Evolutionary conservation across 179 eudicot genomes (phyloP).

Genomic region (Corrigiola litoralis): DNA sequence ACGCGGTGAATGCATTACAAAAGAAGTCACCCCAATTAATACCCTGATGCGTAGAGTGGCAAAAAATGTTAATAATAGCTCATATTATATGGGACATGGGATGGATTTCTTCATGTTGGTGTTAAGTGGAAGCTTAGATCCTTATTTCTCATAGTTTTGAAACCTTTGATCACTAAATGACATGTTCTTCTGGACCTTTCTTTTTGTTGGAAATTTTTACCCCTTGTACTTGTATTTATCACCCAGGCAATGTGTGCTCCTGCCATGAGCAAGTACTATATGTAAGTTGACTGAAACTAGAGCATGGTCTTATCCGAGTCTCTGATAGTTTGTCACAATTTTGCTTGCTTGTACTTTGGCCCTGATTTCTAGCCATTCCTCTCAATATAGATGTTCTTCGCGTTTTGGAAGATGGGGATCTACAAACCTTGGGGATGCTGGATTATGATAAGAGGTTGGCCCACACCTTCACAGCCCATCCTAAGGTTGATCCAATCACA

Average conservation of each 20-base stretch:
- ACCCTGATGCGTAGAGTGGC: too few relatives aligned
- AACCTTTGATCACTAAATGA: too few relatives aligned
- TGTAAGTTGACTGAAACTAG: not conserved
- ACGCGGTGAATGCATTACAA: too few relatives aligned
- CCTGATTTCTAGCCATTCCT: slow-evolving; percentile 8
- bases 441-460: slow-evolving; percentile 89
- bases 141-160: too few relatives aligned
- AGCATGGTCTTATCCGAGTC: not conserved
- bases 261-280: not conserved
- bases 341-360: not conserved
- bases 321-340: not conserved
- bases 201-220: not conserved
- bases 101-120: not conserved
- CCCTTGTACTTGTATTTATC: not conserved
- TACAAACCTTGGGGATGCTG: slow-evolving; percentile 87
- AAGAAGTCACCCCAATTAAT: too few relatives aligned
- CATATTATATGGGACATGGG: not conserved
- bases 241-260: not conserved
- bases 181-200: not conserved
- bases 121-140: not conserved
- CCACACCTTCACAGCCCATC: slow-evolving; percentile 92
- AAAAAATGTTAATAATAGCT: too few relatives aligned
- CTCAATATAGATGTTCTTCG: slow-evolving; percentile 55
- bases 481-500: slow-evolving; percentile 89
- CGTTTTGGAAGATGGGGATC: slow-evolving; percentile 92